Evolutionary conservation across 352 stramenopile species (phyloP), one percentile per base, ranked within the genome.

Genomic region (Globisporangium echinulatum): DNA sequence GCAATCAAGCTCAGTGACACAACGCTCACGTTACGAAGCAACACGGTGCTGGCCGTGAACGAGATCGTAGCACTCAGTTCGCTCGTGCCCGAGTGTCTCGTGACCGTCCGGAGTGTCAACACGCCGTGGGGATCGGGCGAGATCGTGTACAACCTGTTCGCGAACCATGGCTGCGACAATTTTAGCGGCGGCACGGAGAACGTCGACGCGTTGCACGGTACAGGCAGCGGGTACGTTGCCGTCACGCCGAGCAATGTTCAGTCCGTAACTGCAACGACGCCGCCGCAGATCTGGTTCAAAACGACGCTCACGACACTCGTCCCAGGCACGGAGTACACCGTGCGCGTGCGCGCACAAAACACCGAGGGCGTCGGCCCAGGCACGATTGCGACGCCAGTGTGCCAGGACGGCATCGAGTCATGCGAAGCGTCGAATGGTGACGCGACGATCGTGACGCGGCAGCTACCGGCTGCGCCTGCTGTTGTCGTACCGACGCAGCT

Each of bases 321-420:
- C 3, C 58, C 85, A 0, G 88, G 84, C 49, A 85, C 60, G 0
- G 51, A 62, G n/a, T 97, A 97, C 68, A 77, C 72, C 7, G 69
- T 97, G 15, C 81, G 83, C 1, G 76, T 97, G 25, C 87, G 86
- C 8, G 84, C 89, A 0, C 77, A 88, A 14, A 97, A 97, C 65
- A 66, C 77, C 5, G 84, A 96, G 65, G 91, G 91, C 0, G 75
- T 91, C 46, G 77, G 85, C n/a, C 49, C 67, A 7, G 56, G 64
- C 5, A 75, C 70, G 2, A 51, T 85, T 44, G 91, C 92, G 13
- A 82, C 82, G 1, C 90, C 94, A 2, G 87, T 93, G 6, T 98
- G 95, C 55, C 81, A 96, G 50, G 66, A 66, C n/a, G 82, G 75
- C 7, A 82, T 97, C 17, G 77, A 93, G n/a, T 64, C 82, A 36